phyloP scores from a whole-genome alignment of 805 yeast species.

The Lipomyces yamanashiensis region DNA sequence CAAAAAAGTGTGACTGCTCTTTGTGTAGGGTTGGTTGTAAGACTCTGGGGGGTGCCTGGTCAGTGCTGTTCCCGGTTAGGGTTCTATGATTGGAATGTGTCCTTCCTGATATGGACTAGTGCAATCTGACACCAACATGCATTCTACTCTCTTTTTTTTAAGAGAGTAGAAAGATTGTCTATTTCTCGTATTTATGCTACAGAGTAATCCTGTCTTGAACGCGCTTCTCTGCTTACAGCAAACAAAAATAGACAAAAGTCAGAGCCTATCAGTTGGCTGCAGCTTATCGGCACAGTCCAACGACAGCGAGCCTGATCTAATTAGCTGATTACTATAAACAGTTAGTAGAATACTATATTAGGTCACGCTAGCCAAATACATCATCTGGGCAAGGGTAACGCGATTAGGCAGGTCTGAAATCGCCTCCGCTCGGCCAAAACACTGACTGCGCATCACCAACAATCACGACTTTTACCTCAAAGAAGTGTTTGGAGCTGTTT shows the following conservation, averaged over 20 bases:
- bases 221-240: not conserved
- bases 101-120: not conserved
- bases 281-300: conserved; percentile 7
- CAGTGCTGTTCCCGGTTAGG: too few relatives aligned
- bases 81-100: not conserved
- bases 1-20: conserved; percentile 6
- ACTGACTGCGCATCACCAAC: conserved; percentile 4
- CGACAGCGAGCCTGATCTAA: not conserved
- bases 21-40: conserved; percentile 7
- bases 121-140: too few relatives aligned
- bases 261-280: conserved; percentile 16
- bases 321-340: not conserved
- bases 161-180: too few relatives aligned
- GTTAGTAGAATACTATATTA: not conserved
- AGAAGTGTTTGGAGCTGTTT: too few relatives aligned
- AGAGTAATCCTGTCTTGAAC: too few relatives aligned
- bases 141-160: too few relatives aligned
- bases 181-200: too few relatives aligned
- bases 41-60: too few relatives aligned
- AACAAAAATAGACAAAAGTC: not conserved
- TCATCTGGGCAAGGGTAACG: conserved; percentile 5
- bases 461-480: too few relatives aligned
- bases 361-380: not conserved
- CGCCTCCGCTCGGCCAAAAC: not conserved
- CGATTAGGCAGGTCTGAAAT: too few relatives aligned